A percentile compares a stretch with the other conserved stretches of the same genome.
Conservation (phyloP, 257 asterid genomes). For the Ilex aquifolium region DNA sequence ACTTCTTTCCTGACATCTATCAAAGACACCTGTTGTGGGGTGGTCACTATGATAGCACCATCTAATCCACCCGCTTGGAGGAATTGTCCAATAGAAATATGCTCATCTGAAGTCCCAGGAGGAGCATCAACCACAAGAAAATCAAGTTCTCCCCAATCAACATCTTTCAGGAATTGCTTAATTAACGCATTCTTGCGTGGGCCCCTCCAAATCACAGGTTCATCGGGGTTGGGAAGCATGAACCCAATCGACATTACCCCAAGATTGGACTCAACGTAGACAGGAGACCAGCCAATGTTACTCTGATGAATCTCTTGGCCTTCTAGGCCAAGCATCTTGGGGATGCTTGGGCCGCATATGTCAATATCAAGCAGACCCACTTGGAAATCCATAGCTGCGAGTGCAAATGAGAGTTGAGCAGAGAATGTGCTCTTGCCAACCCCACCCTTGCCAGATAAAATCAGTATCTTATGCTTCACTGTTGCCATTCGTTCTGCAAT, state of each 20-base stretch:
- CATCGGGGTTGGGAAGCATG: constrained; percentile 52
- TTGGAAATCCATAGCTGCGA: constrained; percentile 79
- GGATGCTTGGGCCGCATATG: constrained; percentile 91
- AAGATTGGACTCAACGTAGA: constrained; percentile 82
- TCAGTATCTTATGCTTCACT: constrained; percentile 89
- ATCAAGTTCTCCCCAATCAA: constrained; percentile 87
- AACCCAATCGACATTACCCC: constrained; percentile 78
- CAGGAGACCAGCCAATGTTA: constrained; percentile 87
- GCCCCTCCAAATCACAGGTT: constrained; percentile 86
- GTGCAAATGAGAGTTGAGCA: constrained; percentile 77
- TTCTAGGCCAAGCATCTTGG: constrained; percentile 84
- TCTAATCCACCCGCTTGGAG: constrained; percentile 79
- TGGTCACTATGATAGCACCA: constrained; percentile 84
- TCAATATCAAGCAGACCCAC: constrained; percentile 93
- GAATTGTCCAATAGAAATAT: constrained; percentile 78
- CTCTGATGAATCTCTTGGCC: constrained; percentile 75
- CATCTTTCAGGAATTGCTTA: constrained; percentile 78
- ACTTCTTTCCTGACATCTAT: constrained; percentile 90
- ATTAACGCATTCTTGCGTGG: constrained; percentile 80
- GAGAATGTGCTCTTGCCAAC: constrained; percentile 96
- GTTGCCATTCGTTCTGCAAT: constrained; percentile 85
- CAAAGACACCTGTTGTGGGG: constrained; percentile 90
- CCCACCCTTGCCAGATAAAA: constrained; percentile 89
- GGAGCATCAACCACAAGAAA: constrained; percentile 91
- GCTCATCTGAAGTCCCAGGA: constrained; percentile 96